phyloP scores from a whole-genome alignment of 139 green algal genomes.

The Auxenochlorella pyrenoidosa region DNA sequence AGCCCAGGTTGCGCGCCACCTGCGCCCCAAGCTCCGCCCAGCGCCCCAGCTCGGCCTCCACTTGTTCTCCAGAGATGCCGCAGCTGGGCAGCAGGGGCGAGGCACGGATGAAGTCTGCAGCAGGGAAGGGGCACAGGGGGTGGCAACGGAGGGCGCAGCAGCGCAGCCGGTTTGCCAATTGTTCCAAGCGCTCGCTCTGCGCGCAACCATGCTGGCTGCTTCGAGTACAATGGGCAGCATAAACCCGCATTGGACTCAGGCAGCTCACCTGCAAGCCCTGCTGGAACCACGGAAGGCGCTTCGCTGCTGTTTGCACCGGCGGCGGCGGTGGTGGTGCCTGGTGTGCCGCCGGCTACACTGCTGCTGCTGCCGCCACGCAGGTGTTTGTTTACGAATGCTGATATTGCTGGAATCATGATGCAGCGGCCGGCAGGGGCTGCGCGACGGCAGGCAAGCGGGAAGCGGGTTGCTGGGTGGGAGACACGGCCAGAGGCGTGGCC shows the following conservation, averaged over 20 bases:
- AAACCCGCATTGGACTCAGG: too few species aligned
- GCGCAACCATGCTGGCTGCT: too few species aligned
- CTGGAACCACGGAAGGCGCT: background rate
- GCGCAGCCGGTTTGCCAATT: background rate
- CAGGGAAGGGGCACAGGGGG: background rate
- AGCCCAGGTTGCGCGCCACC: conserved; percentile 5
- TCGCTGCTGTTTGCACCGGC: background rate
- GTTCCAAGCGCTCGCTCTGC: background rate
- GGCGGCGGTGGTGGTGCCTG: background rate
- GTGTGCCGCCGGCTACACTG: background rate
- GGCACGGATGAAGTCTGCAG: conserved; percentile 67
- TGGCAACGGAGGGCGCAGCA: background rate
- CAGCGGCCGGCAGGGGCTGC: background rate
- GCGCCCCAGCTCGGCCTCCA: conserved; percentile 38
- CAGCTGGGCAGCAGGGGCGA: conserved; percentile 69
- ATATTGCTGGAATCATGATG: background rate
- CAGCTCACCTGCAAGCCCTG: too few species aligned
- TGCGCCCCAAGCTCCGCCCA: conserved; percentile 20
- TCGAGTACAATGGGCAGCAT: too few species aligned
- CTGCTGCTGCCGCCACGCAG: background rate
- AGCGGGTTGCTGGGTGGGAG: background rate
- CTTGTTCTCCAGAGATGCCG: conserved; percentile 47
- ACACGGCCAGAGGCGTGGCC: background rate
- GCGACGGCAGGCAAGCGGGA: background rate
- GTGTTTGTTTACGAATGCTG: background rate